Evolutionary conservation across 768 basidiomycete species (phyloP), one percentile per base, ranked within the genome.

Genomic region (Russula compacta): DNA sequence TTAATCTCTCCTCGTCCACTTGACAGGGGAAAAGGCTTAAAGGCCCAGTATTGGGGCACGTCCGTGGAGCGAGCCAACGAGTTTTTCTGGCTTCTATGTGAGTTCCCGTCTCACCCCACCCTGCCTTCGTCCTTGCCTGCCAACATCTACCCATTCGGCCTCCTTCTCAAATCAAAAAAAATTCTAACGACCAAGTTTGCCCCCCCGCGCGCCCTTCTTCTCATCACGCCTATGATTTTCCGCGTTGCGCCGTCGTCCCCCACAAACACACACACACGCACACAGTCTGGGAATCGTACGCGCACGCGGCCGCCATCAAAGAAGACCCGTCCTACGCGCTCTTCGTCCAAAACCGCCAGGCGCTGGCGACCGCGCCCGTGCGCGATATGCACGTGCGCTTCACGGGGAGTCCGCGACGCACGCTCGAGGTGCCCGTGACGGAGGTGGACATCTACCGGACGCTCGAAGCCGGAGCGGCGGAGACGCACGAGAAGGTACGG

Each of bases 81-180:
- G 40, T 24, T 52, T 14, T 61, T 39, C 15, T 61, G 55, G 60
- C n/a, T 58, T 15, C 50, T 61, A 15, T n/a, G 60, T 61, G 9
- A 44, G 60, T 53, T 1, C 46, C 19, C 24, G 24, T 29, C 24
- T 29, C 24, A 3, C 3, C 24, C 3, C 24, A 29, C 24, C 24
- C 24, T 2, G 24, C 24, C 24, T 3, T 29, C 3, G 24, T 29
- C 3, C 3, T 29, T 29, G 24, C 24, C 24, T 21, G 11, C 12
- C 6, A 17, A 0, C 24, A 3, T 6, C 11, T 21, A 6, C 46
- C n/a, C 17, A n/a, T n/a, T n/a, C n/a, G n/a, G n/a, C n/a, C n/a
- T n/a, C n/a, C n/a, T n/a, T n/a, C n/a, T n/a, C n/a, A n/a, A n/a
- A n/a, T n/a, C n/a, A n/a, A n/a, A n/a, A n/a, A n/a, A n/a, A n/a